These are phyloP conservation scores for Ilex aquifolium DNA, from an alignment of 257 asterid species.

Conservation along the genomic window DNA sequence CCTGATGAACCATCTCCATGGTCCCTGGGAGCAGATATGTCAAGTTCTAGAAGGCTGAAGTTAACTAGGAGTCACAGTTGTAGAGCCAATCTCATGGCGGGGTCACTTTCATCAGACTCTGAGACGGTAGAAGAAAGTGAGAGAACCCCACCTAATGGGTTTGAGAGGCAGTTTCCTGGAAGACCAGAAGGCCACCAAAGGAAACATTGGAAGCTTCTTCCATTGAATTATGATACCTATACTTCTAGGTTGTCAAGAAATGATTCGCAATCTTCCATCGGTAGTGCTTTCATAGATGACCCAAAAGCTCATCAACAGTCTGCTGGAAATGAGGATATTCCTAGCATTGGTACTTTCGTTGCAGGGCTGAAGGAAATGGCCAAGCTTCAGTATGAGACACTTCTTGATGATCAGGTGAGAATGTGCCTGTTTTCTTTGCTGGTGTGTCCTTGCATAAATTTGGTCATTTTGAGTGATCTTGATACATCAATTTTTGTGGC, in stretches of 20 bases:
- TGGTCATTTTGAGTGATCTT: too few species aligned
- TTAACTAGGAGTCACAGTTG: slow-evolving; percentile 62
- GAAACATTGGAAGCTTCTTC: slow-evolving; percentile 83
- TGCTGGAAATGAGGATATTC: slow-evolving; percentile 78
- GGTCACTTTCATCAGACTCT: slow-evolving; percentile 28
- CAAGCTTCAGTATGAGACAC: slow-evolving; percentile 51
- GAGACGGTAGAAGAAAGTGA: slow-evolving; percentile 44
- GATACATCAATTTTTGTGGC: background rate
- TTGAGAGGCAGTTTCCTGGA: slow-evolving; percentile 56
- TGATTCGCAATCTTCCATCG: slow-evolving; percentile 59
- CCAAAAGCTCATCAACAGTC: slow-evolving; percentile 28
- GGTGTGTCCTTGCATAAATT: background rate
- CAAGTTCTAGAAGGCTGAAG: slow-evolving; percentile 45
- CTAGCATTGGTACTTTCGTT: slow-evolving; percentile 86
- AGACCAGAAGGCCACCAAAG: slow-evolving; percentile 60
- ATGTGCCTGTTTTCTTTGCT: slow-evolving; percentile 3
- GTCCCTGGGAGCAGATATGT: slow-evolving; percentile 26
- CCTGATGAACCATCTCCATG: slow-evolving; percentile 41
- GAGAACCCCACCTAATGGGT: slow-evolving; percentile 69
- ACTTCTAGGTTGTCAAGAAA: slow-evolving; percentile 38
- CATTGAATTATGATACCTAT: slow-evolving; percentile 53
- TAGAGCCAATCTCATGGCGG: slow-evolving; percentile 45
- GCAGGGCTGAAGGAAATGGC: slow-evolving; percentile 98
- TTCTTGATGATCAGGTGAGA: slow-evolving; percentile 51
- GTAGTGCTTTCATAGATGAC: slow-evolving; percentile 56